Percentiles rank a stretch among this genome's conserved stretches.
Conservation (phyloP, 2,329 filamentous ascomycete species). For the Fusarium sp. region DNA sequence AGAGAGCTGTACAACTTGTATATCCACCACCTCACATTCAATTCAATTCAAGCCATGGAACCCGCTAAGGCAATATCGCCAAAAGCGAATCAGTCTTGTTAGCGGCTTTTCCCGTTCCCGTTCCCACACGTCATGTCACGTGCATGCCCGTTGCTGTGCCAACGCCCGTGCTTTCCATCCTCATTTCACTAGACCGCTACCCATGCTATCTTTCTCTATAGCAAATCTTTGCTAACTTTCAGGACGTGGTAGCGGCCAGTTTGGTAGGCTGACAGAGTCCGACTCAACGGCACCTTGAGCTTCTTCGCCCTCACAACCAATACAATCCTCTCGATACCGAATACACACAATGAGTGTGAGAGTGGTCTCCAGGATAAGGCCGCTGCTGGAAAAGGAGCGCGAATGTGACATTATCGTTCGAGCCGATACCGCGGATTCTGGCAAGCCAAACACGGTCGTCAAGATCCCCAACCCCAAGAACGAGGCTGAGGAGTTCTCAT, state of each 20-base stretch:
- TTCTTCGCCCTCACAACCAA: conserved; percentile 19
- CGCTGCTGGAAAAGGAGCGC: conserved; percentile 84
- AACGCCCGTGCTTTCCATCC: conserved; percentile 28
- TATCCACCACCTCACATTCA: conserved; percentile 23
- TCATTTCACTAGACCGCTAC: conserved; percentile 17
- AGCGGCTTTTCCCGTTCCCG: conserved; percentile 51
- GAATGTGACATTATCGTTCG: conserved; percentile 88
- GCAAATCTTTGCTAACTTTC: conserved; percentile 34
- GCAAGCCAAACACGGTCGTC: conserved; percentile 73
- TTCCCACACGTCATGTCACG: conserved; percentile 42
- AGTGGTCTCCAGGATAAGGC: conserved; percentile 90
- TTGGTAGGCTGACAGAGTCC: conserved; percentile 41
- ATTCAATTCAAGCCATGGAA: neutral
- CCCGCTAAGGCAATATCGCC: neutral
- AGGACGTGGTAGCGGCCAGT: conserved; percentile 33
- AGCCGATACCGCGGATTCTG: conserved; percentile 69
- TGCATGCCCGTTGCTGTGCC: conserved; percentile 32
- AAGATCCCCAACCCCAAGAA: conserved; percentile 96
- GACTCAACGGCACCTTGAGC: conserved; percentile 20
- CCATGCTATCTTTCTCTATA: conserved; percentile 26
- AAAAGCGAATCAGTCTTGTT: conserved; percentile 31
- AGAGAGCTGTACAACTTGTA: conserved; percentile 30
- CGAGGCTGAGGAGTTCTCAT: conserved; percentile 88
- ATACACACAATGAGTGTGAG: conserved; percentile 69
- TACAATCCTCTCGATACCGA: conserved; percentile 14